These are phyloP conservation scores for Epicoccum nigrum DNA, from an alignment of 2,329 filamentous ascomycete species.

Conservation along the genomic window DNA sequence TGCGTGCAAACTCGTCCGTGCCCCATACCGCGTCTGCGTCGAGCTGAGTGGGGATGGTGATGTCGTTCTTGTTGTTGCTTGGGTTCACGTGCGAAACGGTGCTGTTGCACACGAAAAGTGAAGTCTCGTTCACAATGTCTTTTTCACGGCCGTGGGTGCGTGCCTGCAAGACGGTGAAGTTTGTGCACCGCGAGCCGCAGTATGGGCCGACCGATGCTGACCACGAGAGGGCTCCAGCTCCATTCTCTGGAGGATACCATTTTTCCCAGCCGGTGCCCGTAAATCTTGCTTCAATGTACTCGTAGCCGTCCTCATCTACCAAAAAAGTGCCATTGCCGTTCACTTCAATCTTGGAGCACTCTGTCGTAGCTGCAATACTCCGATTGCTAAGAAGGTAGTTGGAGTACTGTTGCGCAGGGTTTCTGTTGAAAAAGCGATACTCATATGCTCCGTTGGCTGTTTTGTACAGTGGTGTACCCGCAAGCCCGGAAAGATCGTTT, in stretches of 20 bases:
- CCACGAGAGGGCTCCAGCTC: slow-evolving; percentile 33
- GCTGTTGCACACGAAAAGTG: slow-evolving; percentile 40
- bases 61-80: slow-evolving; percentile 24
- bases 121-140: slow-evolving; percentile 2
- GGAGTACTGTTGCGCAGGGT: slow-evolving; percentile 36
- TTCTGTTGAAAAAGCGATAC: slow-evolving; percentile 43
- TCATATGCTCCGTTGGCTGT: slow-evolving; percentile 26
- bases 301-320: background rate
- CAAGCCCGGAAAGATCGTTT: slow-evolving; percentile 26
- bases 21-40: slow-evolving; percentile 33
- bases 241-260: slow-evolving; percentile 23
- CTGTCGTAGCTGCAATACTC: slow-evolving; percentile 27
- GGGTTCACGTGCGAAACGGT: slow-evolving; percentile 21
- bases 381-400: slow-evolving; percentile 37
- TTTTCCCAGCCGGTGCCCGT: slow-evolving; percentile 17
- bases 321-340: slow-evolving; percentile 2
- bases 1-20: slow-evolving; percentile 35
- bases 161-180: slow-evolving; percentile 40
- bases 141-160: slow-evolving; percentile 10
- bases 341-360: slow-evolving; percentile 30
- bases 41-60: slow-evolving; percentile 16
- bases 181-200: slow-evolving; percentile 44
- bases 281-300: slow-evolving; percentile 15
- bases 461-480: slow-evolving; percentile 38
- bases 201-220: slow-evolving; percentile 22